Evolutionary conservation across 345 rosid species (phyloP), one percentile per base, ranked within the genome.

Genomic region (Arabis hirsuta): DNA sequence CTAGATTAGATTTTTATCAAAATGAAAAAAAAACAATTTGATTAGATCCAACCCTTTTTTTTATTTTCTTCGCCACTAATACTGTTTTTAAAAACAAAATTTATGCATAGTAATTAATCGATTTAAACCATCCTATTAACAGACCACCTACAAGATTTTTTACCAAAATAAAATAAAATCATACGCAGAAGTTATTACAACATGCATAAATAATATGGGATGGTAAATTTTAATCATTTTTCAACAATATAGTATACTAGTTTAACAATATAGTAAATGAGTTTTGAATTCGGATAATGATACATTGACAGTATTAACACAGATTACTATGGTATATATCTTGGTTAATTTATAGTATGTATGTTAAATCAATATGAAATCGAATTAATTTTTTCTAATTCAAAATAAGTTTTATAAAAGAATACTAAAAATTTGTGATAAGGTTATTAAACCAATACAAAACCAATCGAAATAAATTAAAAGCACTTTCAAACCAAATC

Each of bases 71-170:
- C 9, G 60, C 60, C 72, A 55, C 57, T 19, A 16, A 20, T 48
- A 32, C 24, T 5, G 1, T 24, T 39, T 45, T 65, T 55, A 63
- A 48, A 60, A 52, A 43, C 16, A 47, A 6, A 14, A 27, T 58
- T 24, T 38, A 14, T 66, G 46, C 9, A 32, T 29, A 31, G 54
- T 42, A 57, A 41, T 32, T 50, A 32, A 47, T 67, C 14, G 34
- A 47, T 51, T 67, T 50, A 68, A 74, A 60, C 62, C 14, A 51
- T 75, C 6, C 7, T 43, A 57, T 26, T 61, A 58, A 64, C 56
- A 68, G 74, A n/a, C 54, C 64, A 61, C 51, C 58, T 26, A 75
- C 74, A 36, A 26, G n/a, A 75, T 68, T 67, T 75, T 52, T 75
- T 68, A 75, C 74, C 74, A 45, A 61, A 68, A 34, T 9, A 22